phyloP scores from a whole-genome alignment of 1,284 basidiomycete species.

The Apiotrichum domesticum region DNA sequence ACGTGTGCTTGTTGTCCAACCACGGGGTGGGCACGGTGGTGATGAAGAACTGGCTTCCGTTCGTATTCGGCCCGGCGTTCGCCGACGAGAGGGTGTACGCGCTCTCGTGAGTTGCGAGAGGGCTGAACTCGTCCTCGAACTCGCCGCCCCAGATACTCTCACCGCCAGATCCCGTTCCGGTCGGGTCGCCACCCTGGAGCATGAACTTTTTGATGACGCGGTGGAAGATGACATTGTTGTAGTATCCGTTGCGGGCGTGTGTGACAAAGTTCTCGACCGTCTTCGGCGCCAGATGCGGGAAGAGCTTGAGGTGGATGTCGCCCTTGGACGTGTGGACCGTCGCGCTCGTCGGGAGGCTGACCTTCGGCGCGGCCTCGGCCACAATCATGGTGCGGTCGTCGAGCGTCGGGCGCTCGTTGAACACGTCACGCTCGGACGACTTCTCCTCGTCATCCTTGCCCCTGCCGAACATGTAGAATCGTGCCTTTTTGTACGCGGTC shows the following conservation, averaged over 20 bases:
- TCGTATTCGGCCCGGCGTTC: slow-evolving; percentile 80
- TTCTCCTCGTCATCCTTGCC: slow-evolving; percentile 87
- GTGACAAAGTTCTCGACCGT: slow-evolving; percentile 97
- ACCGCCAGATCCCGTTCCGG: slow-evolving; percentile 74
- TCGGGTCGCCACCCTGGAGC: slow-evolving; percentile 96
- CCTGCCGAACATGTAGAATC: slow-evolving; percentile 97
- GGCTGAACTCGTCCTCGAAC: slow-evolving; percentile 93
- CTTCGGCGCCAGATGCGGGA: slow-evolving; percentile 85
- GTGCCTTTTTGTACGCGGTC: slow-evolving; percentile 82
- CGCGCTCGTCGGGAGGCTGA: slow-evolving; percentile 55
- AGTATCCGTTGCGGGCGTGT: slow-evolving; percentile 83
- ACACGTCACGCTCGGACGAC: slow-evolving; percentile 87
- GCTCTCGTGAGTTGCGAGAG: slow-evolving; percentile 84
- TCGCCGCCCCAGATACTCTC: slow-evolving; percentile 88
- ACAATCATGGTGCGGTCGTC: slow-evolving; percentile 91
- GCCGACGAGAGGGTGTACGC: slow-evolving; percentile 99
- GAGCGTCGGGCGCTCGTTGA: slow-evolving; percentile 95
- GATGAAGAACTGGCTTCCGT: slow-evolving; percentile 92
- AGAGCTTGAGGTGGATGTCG: slow-evolving; percentile 86
- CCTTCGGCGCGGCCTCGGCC: slow-evolving; percentile 55
- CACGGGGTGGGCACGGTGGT: slow-evolving; percentile 93
- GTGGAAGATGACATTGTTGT: slow-evolving; percentile 92
- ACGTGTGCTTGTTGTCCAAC: slow-evolving; percentile 61
- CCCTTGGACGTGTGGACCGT: slow-evolving; percentile 94
- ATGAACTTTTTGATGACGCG: slow-evolving; percentile 98